Conservation (phyloP, 257 asterid genomes). For the Gardenia jasminoides region DNA sequence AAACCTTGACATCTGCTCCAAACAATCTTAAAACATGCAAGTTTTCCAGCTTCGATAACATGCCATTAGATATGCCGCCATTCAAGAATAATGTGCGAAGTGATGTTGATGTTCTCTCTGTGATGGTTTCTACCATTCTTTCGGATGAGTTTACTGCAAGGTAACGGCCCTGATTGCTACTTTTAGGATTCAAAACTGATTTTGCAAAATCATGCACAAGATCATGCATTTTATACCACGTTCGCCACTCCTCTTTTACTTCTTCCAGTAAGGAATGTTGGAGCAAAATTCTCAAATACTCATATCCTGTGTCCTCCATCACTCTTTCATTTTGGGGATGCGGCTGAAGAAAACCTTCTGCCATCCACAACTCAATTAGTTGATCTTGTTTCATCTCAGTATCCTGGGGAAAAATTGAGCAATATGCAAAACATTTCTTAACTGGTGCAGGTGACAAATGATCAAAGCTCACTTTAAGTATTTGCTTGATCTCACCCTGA, state of each 20-base stretch:
- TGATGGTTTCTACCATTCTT: too few relatives aligned
- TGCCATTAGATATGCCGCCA: neutral
- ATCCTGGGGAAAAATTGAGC: slow-evolving; percentile 24
- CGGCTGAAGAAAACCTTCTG: slow-evolving; percentile 28
- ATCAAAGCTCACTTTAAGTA: slow-evolving; percentile 31
- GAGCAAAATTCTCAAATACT: slow-evolving; percentile 15
- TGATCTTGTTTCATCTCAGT: neutral
- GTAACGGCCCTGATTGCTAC: neutral
- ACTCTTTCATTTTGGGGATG: neutral
- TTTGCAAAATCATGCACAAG: slow-evolving; percentile 38
- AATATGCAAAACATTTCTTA: slow-evolving; percentile 37
- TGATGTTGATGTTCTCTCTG: neutral
- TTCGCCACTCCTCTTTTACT: neutral
- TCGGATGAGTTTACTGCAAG: neutral
- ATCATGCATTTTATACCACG: slow-evolving; percentile 30
- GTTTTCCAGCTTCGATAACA: neutral
- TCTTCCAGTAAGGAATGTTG: slow-evolving; percentile 33
- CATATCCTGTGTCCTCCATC: slow-evolving; percentile 13
- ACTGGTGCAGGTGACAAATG: slow-evolving; percentile 18
- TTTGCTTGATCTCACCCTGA: neutral
- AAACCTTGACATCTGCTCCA: too few relatives aligned
- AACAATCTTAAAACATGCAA: too few relatives aligned
- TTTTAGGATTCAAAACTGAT: slow-evolving; percentile 17
- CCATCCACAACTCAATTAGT: slow-evolving; percentile 33
- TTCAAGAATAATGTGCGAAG: neutral